Evolutionary conservation across 768 basidiomycete genomes (phyloP).

Genomic region (Ramaria rubella): DNA sequence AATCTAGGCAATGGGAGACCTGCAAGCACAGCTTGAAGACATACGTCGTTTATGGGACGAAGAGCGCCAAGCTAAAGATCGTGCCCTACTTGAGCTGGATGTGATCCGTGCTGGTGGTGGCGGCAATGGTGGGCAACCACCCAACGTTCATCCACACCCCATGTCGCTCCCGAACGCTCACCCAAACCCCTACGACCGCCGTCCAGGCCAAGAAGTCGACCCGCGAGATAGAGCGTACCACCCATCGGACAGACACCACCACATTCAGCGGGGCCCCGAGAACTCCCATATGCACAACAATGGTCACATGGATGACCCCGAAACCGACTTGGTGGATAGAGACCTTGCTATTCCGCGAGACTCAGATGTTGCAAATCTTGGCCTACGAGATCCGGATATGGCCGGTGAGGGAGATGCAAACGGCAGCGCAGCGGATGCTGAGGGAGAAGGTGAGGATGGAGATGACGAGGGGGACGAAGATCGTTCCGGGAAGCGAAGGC

Average conservation of each 20-base stretch:
- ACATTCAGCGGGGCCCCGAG: constrained; percentile 9
- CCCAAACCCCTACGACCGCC: neutral
- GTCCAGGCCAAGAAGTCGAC: neutral
- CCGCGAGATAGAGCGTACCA: neutral
- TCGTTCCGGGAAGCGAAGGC: constrained; percentile 26
- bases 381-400: neutral
- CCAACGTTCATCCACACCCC: neutral
- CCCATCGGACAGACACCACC: constrained; percentile 13
- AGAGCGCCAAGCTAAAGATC: constrained; percentile 44
- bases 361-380: constrained; percentile 1
- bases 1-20: constrained; percentile 68
- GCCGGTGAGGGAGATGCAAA: neutral
- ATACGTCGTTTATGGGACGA: constrained; percentile 77
- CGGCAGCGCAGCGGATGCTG: constrained; percentile 19
- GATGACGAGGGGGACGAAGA: constrained; percentile 21
- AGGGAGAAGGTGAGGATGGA: constrained; percentile 13
- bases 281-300: neutral
- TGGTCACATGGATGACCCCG: neutral
- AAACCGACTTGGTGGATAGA: constrained; percentile 10
- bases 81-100: constrained; percentile 61
- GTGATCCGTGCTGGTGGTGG: constrained; percentile 30
- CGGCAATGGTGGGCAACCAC: neutral
- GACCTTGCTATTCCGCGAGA: constrained; percentile 20
- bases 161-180: neutral
- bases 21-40: constrained; percentile 79